Evolutionary conservation across 164 flowering plant genomes (phyloP).

Genomic region (Stephania cephalantha): DNA sequence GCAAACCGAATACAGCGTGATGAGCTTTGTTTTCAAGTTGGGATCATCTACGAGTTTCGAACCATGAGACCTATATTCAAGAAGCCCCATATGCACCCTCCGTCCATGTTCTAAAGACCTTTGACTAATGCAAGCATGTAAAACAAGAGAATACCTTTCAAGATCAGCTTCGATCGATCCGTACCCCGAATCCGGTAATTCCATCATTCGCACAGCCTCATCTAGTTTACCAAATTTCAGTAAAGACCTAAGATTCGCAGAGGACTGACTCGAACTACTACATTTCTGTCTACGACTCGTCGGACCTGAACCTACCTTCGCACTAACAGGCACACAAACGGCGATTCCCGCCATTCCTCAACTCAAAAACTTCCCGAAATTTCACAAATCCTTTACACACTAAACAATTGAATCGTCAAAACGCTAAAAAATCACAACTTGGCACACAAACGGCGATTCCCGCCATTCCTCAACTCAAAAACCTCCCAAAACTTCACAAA

Average conservation of each 20-base stretch:
- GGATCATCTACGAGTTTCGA: not conserved
- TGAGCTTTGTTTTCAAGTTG: not conserved
- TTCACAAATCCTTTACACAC: not conserved
- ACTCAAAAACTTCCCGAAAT: not conserved
- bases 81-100: not conserved
- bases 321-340: not conserved
- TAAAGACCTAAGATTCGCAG: not conserved
- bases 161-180: not conserved
- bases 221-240: not conserved
- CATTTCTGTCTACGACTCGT: not conserved
- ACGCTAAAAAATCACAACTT: not conserved
- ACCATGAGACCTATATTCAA: not conserved
- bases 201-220: not conserved
- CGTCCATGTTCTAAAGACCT: slow-evolving; percentile 1
- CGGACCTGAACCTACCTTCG: not conserved
- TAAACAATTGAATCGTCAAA: not conserved
- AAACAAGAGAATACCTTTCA: not conserved
- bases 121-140: not conserved
- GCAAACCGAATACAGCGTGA: not conserved
- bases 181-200: not conserved
- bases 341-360: not conserved
- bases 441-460: not conserved
- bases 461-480: not conserved
- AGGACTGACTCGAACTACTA: not conserved
- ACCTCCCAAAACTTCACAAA: not conserved